Evolutionary conservation across 2,329 filamentous ascomycete species (phyloP), one percentile per base, ranked within the genome.

Genomic region (Botrytis deweyae): DNA sequence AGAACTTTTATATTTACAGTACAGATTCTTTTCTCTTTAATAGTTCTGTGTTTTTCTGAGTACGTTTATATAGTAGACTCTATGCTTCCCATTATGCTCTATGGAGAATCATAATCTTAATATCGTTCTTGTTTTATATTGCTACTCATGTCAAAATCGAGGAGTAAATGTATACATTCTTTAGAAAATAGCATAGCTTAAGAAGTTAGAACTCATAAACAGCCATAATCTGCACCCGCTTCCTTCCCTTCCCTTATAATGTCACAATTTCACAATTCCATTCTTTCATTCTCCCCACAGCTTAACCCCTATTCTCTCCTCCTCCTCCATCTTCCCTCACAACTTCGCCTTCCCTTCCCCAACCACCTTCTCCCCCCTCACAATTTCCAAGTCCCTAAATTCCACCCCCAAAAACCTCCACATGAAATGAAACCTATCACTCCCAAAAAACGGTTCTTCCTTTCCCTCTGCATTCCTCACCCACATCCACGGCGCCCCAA

Each of bases 401-500:
- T 88, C 88, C 65, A 94, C 77, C 0, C 85, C 90, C 63, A 94
- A 81, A 79, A 88, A 91, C 74, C 87, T 84, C 83, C 91, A 94
- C 77, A 95, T 87, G 78, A 88, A 92, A 77, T 90, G 87, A 81
- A 90, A 93, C 73, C 89, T 84, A 82, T 95, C 92, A 82, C 91
- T 94, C 4, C 92, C 92, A 82, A 95, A 95, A 80, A 94, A 93
- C 0, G 90, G 88, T 83, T 92, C 90, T 67, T 85, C 85, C 73
- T 85, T 81, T 0, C 90, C 91, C 75, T 86, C 81, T 2, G 79
- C 81, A 77, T 91, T 89, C 29, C 84, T 86, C 4, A 90, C 92
- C 87, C 89, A 90, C 75, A 93, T 85, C 92, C 93, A 95, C 1
- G 93, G 93, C 68, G 89, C 89, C 0, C 93, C 93, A 81, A 93